Evolutionary conservation across 163 green algal species (phyloP).

Genomic region (Scenedesmus sp.): DNA sequence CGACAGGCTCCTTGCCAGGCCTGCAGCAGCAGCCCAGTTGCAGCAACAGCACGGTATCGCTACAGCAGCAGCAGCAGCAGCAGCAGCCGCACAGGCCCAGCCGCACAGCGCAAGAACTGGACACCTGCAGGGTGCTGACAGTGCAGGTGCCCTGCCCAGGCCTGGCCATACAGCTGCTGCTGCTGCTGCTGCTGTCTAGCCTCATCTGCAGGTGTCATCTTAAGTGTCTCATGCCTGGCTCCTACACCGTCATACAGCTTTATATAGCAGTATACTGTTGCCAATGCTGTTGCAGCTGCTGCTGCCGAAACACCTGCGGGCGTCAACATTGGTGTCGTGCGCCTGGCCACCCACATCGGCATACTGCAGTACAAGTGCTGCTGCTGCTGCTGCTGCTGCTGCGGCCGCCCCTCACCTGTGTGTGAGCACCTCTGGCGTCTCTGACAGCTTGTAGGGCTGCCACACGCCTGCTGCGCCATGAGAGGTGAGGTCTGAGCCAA

Average conservation of each 20-base stretch:
- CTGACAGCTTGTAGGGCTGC: slow-evolving; percentile 55
- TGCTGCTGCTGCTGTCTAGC: not conserved
- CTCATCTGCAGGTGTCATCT: not conserved
- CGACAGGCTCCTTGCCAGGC: no score
- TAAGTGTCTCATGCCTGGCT: no score
- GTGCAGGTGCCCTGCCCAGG: not conserved
- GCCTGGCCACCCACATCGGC: no score
- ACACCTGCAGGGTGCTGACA: not conserved
- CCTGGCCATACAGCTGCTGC: not conserved
- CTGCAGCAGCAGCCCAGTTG: not conserved
- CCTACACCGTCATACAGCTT: no score
- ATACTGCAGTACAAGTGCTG: not conserved
- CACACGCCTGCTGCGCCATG: slow-evolving; percentile 45
- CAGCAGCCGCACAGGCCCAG: not conserved
- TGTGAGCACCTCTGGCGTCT: slow-evolving; percentile 41
- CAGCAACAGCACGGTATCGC: not conserved
- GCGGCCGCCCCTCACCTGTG: not conserved
- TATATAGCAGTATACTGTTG: not conserved
- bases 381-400: not conserved
- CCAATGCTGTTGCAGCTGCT: not conserved
- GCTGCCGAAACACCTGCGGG: not conserved
- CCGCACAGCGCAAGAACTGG: not conserved
- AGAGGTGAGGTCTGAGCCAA: slow-evolving; percentile 38
- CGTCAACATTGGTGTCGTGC: no score
- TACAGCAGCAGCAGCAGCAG: not conserved